Evolutionary conservation across 2,329 filamentous ascomycete species (phyloP), one percentile per base, ranked within the genome.

Genomic region (Dichotomopilus funicola): DNA sequence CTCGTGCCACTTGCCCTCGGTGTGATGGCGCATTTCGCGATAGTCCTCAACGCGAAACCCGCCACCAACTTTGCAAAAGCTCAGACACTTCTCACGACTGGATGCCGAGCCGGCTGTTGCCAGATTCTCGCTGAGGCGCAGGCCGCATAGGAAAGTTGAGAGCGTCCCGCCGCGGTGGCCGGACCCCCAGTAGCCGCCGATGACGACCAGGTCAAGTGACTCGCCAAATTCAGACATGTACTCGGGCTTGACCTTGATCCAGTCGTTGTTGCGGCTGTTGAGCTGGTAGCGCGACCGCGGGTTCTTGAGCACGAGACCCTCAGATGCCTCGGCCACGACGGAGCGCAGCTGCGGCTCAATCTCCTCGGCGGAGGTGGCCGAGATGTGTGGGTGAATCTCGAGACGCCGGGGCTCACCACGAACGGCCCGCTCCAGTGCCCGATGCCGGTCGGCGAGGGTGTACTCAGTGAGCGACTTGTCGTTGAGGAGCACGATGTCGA

Each of bases 21-120:
- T 97, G 31, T 84, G 79, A 65, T 95, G 89, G 5, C 84, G 79
- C 46, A 99, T 86, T 55, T 87, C 83, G 0, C 87, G 84, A 68
- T 96, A 97, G 66, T 99, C 94, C 51, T 88, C 83, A 0, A 83
- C 86, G 11, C 82, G 85, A 68, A 97, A 91, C 0, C 94, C 94
- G 52, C 94, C 94, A n/a, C 94, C 94, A 12, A 99, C 94, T 70
- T 94, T 96, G 78, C 91, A 95, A 73, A 99, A 96, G n/a, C 91
- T 96, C 64, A 85, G 88, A 66, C 85, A 95, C 69, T 89, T 91
- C 71, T 89, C 86, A 0, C 83, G 79, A 59, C 84, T 79, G 5
- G 75, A 75, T 8, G 60, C 62, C 8, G 56, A 56, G 2, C 80
- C 80, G 2, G 75, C 73, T 38, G 77, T 73, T 37, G 87, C 78